A percentile compares a stretch with the other conserved stretches of the same genome.
These are phyloP conservation scores for Diplotaxis tenuifolia DNA, from an alignment of 345 rosid species.

Conservation along the genomic window DNA sequence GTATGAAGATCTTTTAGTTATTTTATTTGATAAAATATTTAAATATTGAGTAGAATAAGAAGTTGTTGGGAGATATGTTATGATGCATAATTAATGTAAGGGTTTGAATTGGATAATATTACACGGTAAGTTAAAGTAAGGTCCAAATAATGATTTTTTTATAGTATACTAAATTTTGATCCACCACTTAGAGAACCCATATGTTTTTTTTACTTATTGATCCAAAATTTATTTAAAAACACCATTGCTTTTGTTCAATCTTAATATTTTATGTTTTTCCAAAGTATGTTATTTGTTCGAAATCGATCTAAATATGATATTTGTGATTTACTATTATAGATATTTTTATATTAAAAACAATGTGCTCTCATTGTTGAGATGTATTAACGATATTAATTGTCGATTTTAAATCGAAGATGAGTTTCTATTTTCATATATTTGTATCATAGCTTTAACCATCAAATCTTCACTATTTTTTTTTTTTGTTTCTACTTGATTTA, in stretches of 20 bases:
- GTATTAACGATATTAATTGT: neutral
- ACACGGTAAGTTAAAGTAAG: neutral
- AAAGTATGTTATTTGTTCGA: neutral
- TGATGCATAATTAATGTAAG: neutral
- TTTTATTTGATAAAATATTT: too few relatives aligned
- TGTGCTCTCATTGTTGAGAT: neutral
- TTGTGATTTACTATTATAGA: too few relatives aligned
- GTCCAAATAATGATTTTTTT: neutral
- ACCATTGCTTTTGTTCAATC: neutral
- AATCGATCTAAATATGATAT: neutral
- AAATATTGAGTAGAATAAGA: too few relatives aligned
- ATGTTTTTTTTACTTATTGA: too few relatives aligned
- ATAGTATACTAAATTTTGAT: too few relatives aligned
- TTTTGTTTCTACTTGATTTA: neutral
- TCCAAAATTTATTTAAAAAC: neutral
- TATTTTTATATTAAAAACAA: too few relatives aligned
- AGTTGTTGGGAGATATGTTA: neutral
- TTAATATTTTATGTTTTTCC: too few relatives aligned
- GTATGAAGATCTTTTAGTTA: neutral
- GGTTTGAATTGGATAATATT: neutral
- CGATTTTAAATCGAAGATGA: neutral
- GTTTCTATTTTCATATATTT: neutral
- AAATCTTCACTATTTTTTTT: neutral
- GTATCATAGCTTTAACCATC: neutral
- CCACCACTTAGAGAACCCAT: neutral